A percentile compares a stretch with the other conserved stretches of the same genome.
These are phyloP conservation scores for Royoungia palumana DNA, from an alignment of 768 basidiomycete genomes.

Conservation along the genomic window DNA sequence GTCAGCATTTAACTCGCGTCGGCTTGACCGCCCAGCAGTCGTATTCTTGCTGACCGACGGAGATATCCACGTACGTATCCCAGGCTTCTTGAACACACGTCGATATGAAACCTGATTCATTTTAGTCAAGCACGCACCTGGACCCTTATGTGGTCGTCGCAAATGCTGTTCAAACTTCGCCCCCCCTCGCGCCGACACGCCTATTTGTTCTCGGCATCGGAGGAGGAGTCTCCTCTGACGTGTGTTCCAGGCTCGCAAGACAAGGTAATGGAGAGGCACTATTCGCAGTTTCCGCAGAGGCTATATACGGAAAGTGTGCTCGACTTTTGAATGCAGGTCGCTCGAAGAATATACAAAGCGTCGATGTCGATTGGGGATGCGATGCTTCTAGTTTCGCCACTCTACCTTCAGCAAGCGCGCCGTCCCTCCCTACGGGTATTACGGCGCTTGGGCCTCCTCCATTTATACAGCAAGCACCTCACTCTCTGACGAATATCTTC, in stretches of 20 bases:
- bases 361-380: slow-evolving; percentile 49
- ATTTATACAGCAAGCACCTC: slow-evolving; percentile 33
- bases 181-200: slow-evolving; percentile 36
- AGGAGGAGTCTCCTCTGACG: slow-evolving; percentile 42
- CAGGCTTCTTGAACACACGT: neutral
- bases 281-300: slow-evolving; percentile 44
- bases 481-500: slow-evolving; percentile 30
- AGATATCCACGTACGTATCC: slow-evolving; percentile 30
- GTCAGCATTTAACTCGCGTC: slow-evolving; percentile 36
- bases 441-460: slow-evolving; percentile 35
- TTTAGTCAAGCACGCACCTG: slow-evolving; percentile 10
- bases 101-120: neutral
- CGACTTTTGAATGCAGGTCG: slow-evolving; percentile 50
- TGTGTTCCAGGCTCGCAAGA: slow-evolving; percentile 53
- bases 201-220: slow-evolving; percentile 63
- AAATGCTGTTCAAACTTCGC: slow-evolving; percentile 33
- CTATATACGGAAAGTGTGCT: slow-evolving; percentile 47
- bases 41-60: slow-evolving; percentile 63
- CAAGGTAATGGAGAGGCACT: slow-evolving; percentile 50
- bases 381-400: neutral
- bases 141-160: slow-evolving; percentile 18
- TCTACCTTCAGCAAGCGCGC: slow-evolving; percentile 11
- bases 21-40: slow-evolving; percentile 37
- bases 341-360: slow-evolving; percentile 42
- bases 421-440: slow-evolving; percentile 13